A percentile compares a stretch with the other conserved stretches of the same genome.
phyloP scores from a whole-genome alignment of 345 rosid species.

The Combretum micranthum region DNA sequence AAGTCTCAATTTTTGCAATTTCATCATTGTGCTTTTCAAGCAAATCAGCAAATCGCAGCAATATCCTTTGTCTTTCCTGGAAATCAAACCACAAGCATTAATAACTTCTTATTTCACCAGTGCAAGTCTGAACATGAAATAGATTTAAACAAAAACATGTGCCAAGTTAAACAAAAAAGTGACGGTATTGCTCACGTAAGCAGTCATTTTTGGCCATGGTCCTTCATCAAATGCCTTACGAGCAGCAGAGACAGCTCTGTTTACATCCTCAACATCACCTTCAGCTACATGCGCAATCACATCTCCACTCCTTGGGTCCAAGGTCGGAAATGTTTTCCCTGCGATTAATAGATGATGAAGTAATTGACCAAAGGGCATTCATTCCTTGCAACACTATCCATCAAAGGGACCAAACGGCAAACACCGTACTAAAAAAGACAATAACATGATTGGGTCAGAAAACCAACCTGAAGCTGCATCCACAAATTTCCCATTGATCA shows the following conservation, averaged over 20 bases:
- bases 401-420: background rate
- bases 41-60: conserved; percentile 75
- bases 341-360: background rate
- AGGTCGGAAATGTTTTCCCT: conserved; percentile 72
- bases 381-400: background rate
- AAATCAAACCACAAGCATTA: background rate
- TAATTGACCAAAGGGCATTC: background rate
- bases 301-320: conserved; percentile 89
- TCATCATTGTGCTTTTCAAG: conserved; percentile 82
- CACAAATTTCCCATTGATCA: conserved; percentile 69
- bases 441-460: background rate
- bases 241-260: conserved; percentile 85
- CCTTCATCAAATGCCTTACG: conserved; percentile 97
- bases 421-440: background rate
- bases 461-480: conserved; percentile 78
- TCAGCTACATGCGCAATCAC: conserved; percentile 90
- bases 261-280: conserved; percentile 82
- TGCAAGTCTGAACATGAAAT: too few relatives aligned
- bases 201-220: conserved; percentile 93
- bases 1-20: conserved; percentile 76
- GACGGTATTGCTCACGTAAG: conserved; percentile 44
- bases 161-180: too few relatives aligned
- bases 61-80: conserved; percentile 75
- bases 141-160: background rate
- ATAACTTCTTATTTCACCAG: background rate